Evolutionary conservation across 495 filamentous ascomycete genomes (phyloP).

Genomic region (Articulospora tetracladia): DNA sequence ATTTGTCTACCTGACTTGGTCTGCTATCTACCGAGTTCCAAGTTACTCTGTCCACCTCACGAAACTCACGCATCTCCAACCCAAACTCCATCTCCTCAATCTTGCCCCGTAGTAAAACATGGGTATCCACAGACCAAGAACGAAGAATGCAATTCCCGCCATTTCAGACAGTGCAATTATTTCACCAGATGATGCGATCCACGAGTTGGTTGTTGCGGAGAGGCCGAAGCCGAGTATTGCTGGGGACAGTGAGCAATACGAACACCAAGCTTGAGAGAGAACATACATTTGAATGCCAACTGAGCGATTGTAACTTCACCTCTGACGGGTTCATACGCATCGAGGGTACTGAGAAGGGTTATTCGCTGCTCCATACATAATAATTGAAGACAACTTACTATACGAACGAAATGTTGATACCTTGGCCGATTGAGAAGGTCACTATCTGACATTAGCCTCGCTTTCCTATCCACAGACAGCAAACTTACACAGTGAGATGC

Average conservation of each 20-base stretch:
- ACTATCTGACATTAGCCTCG: constrained; percentile 21
- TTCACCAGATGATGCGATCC: constrained; percentile 43
- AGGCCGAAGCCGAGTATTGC: constrained; percentile 50
- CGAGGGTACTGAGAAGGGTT: too few relatives aligned
- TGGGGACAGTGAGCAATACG: not conserved
- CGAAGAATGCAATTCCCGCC: constrained; percentile 41
- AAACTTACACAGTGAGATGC: constrained; percentile 35
- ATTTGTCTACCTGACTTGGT: too few relatives aligned
- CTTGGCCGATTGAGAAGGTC: constrained; percentile 46
- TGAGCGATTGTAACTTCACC: constrained; percentile 48
- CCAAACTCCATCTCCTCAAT: constrained; percentile 9
- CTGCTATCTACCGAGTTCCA: too few relatives aligned
- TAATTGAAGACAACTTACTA: too few relatives aligned
- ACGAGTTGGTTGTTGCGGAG: constrained; percentile 52
- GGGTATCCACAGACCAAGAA: constrained; percentile 38
- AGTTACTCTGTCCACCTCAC: not conserved
- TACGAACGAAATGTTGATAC: constrained; percentile 46
- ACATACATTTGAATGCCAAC: constrained; percentile 50
- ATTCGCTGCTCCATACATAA: too few relatives aligned
- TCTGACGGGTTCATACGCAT: constrained; percentile 47
- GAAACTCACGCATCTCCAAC: constrained; percentile 11
- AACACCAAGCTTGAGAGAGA: not conserved
- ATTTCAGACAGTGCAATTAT: constrained; percentile 44
- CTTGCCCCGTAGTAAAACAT: constrained; percentile 45
- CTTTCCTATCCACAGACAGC: not conserved